A percentile compares a stretch with the other conserved stretches of the same genome.
Conservation (phyloP, 495 filamentous ascomycete genomes). For the Penicillium dipodomyicola region DNA sequence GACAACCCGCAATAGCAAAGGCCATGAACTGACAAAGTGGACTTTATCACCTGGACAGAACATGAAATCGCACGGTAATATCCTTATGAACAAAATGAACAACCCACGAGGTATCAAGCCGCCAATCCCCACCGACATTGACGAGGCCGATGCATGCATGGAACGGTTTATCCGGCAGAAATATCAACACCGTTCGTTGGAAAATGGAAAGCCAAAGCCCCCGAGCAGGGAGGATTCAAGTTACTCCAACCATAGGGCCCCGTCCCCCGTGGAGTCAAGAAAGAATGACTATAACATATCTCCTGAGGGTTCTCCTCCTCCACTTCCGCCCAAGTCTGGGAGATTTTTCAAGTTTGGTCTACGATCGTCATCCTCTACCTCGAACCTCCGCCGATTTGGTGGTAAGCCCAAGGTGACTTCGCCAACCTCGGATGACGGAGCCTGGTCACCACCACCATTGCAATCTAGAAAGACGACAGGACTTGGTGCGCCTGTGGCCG, state of each 20-base stretch:
- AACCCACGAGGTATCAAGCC: conserved; percentile 82
- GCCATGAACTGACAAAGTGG: conserved; percentile 18
- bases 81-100: conserved; percentile 76
- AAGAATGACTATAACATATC: conserved; percentile 20
- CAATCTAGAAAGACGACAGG: conserved; percentile 56
- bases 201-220: conserved; percentile 50
- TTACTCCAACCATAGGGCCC: conserved; percentile 31
- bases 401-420: conserved; percentile 31
- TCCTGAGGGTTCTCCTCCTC: conserved; percentile 61
- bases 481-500: conserved; percentile 64
- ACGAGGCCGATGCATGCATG: conserved; percentile 89
- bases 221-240: conserved; percentile 43
- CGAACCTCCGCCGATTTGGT: conserved; percentile 46
- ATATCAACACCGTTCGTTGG: conserved; percentile 68
- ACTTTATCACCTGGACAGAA: conserved; percentile 49
- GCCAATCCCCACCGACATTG: conserved; percentile 78
- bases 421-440: conserved; percentile 25
- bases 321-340: conserved; percentile 78
- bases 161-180: conserved; percentile 93
- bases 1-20: neutral
- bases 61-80: conserved; percentile 90
- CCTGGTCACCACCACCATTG: conserved; percentile 37
- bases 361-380: conserved; percentile 70
- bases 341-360: conserved; percentile 72
- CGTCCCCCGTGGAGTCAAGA: conserved; percentile 12